Conservation (phyloP, 2,329 filamentous ascomycete species). For the Ilyonectria robusta region DNA sequence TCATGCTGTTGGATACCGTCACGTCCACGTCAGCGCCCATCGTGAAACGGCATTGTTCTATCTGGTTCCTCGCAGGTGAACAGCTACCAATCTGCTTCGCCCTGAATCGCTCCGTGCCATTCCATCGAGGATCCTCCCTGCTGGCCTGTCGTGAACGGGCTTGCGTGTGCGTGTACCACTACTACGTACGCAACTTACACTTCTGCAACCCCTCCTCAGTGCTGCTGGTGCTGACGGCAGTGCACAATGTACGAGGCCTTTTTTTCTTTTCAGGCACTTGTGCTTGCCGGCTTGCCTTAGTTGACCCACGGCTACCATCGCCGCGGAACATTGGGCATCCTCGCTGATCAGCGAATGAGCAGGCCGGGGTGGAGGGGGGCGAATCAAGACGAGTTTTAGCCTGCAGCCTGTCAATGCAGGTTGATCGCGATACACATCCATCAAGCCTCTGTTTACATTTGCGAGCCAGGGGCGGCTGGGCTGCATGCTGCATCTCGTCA, state of each 20-base stretch:
- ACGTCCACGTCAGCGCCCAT: conserved; percentile 42
- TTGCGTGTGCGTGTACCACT: background rate
- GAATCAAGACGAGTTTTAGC: conserved; percentile 22
- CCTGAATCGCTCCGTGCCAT: background rate
- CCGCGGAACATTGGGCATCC: conserved; percentile 31
- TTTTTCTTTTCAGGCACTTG: conserved; percentile 18
- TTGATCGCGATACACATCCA: conserved; percentile 26
- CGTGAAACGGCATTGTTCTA: conserved; percentile 31
- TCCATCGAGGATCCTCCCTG: conserved; percentile 4
- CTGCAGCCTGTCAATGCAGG: conserved; percentile 34
- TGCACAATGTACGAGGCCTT: conserved; percentile 10
- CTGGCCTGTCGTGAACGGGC: background rate
- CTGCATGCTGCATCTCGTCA: background rate
- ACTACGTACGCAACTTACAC: background rate
- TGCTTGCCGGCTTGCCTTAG: conserved; percentile 16
- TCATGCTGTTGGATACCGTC: conserved; percentile 31
- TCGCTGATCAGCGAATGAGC: conserved; percentile 30
- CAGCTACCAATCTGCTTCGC: conserved; percentile 12
- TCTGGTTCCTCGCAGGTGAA: conserved; percentile 19
- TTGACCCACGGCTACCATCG: conserved; percentile 21
- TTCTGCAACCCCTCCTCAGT: background rate
- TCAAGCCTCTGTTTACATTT: conserved; percentile 1
- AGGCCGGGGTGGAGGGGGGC: conserved; percentile 2
- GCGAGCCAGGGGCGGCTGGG: background rate
- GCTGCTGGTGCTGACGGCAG: conserved; percentile 13